Evolutionary conservation across 768 basidiomycete genomes (phyloP).

Genomic region (Macrocybe gigantea): DNA sequence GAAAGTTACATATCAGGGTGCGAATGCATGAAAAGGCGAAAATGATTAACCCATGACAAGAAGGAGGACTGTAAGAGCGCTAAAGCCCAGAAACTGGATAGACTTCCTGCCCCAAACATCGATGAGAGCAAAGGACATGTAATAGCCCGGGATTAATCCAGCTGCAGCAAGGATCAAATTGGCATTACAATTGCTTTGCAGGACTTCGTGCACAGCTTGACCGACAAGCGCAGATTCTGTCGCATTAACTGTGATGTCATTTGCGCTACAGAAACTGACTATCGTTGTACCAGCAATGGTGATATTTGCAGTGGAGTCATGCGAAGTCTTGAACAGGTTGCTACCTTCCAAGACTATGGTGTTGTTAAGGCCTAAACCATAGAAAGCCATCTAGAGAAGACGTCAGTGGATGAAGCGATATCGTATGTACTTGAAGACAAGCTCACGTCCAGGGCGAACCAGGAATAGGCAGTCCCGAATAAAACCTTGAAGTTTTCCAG

Average conservation of each 20-base stretch:
- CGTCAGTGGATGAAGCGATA: neutral
- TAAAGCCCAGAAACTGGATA: constrained; percentile 78
- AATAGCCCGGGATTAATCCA: constrained; percentile 83
- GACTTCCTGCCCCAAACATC: constrained; percentile 80
- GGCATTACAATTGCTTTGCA: constrained; percentile 64
- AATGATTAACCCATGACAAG: constrained; percentile 54
- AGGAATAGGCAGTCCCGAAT: constrained; percentile 73
- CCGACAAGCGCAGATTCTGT: constrained; percentile 16
- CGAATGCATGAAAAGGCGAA: neutral
- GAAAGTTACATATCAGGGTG: neutral
- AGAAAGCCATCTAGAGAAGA: constrained; percentile 66
- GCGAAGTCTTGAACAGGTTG: constrained; percentile 51
- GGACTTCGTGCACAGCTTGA: constrained; percentile 43
- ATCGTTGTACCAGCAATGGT: too few relatives aligned
- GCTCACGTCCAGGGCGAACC: constrained; percentile 83
- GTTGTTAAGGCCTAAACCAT: constrained; percentile 84
- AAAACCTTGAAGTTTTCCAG: constrained; percentile 79
- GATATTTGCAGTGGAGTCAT: too few relatives aligned
- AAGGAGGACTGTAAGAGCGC: constrained; percentile 58
- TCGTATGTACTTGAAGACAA: neutral
- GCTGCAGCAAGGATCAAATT: constrained; percentile 73
- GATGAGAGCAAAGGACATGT: constrained; percentile 54
- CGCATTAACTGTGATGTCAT: too few relatives aligned
- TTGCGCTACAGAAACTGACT: too few relatives aligned
- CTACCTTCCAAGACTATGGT: constrained; percentile 70